These are phyloP conservation scores for Suillus americanus DNA, from an alignment of 768 basidiomycete genomes.

Conservation along the genomic window DNA sequence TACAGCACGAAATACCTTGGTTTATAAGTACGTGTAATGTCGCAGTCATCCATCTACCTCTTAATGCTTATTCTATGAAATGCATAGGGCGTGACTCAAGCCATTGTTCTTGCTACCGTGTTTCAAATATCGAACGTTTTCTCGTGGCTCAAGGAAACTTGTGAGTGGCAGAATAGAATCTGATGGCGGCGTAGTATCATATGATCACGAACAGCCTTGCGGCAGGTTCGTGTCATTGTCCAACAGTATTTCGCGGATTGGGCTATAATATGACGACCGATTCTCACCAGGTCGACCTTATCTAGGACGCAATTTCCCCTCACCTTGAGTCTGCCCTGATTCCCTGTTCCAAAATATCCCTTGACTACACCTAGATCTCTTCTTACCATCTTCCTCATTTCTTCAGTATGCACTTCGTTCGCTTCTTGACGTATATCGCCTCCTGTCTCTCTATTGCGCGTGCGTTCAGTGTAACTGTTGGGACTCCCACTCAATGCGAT, in stretches of 20 bases:
- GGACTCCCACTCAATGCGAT: too few species aligned
- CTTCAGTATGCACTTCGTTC: slow-evolving; percentile 28
- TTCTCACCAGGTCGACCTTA: neutral
- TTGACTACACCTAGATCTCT: neutral
- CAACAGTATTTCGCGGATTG: neutral
- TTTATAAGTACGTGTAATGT: neutral
- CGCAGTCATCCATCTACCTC: neutral
- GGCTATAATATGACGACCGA: neutral
- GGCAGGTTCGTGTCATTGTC: neutral
- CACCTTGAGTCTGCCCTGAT: neutral
- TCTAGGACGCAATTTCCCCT: neutral
- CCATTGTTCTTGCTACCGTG: neutral
- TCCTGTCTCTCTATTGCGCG: neutral
- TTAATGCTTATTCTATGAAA: neutral
- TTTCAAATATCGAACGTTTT: neutral
- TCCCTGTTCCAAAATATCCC: neutral
- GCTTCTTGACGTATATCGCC: slow-evolving; percentile 19
- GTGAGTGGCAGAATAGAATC: neutral
- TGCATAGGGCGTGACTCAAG: neutral
- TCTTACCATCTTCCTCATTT: slow-evolving; percentile 12
- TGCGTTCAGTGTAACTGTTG: too few species aligned
- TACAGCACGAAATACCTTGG: neutral
- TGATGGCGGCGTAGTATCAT: neutral
- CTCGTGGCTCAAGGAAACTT: neutral
- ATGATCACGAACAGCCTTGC: neutral